A percentile compares a stretch with the other conserved stretches of the same genome.
phyloP scores from a whole-genome alignment of 139 green algal genomes.

The Chlorella sorokiniana region DNA sequence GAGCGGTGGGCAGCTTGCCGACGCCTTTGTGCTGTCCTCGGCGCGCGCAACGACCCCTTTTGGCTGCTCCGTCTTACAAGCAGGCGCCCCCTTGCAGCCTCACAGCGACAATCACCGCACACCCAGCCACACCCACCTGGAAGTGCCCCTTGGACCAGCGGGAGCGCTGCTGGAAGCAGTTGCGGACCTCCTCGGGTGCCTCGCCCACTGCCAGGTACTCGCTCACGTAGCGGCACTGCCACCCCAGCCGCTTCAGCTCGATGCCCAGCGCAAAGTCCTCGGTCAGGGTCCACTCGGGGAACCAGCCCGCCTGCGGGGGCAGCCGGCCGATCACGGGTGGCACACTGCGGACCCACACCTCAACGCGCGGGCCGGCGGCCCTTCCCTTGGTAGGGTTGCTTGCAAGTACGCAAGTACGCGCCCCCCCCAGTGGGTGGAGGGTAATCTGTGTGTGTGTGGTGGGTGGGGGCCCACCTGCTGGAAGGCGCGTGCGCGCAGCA shows the following conservation, averaged over 20 bases:
- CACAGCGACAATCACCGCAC: background rate
- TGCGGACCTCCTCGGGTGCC: constrained; percentile 81
- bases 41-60: too few relatives aligned
- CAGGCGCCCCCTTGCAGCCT: background rate
- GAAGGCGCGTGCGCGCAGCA: constrained; percentile 66
- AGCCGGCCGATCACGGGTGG: too few relatives aligned
- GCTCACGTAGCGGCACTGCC: constrained; percentile 70
- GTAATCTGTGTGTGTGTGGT: too few relatives aligned
- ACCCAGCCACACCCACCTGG: constrained; percentile 50
- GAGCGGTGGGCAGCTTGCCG: background rate
- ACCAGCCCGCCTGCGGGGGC: constrained; percentile 63
- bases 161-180: constrained; percentile 85
- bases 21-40: too few relatives aligned
- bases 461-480: constrained; percentile 6
- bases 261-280: constrained; percentile 80
- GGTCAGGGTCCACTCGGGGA: constrained; percentile 79
- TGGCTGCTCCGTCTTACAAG: too few relatives aligned
- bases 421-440: too few relatives aligned
- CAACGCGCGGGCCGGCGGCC: too few relatives aligned
- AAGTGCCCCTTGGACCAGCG: constrained; percentile 87
- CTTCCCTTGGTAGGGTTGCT: too few relatives aligned
- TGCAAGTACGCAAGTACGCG: background rate
- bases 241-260: constrained; percentile 68
- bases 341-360: too few relatives aligned
- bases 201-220: constrained; percentile 83